Percentiles rank a stretch among this genome's conserved stretches.
Evolutionary conservation across 345 rosid genomes (phyloP).

Genomic region (Raphanus sativus): DNA sequence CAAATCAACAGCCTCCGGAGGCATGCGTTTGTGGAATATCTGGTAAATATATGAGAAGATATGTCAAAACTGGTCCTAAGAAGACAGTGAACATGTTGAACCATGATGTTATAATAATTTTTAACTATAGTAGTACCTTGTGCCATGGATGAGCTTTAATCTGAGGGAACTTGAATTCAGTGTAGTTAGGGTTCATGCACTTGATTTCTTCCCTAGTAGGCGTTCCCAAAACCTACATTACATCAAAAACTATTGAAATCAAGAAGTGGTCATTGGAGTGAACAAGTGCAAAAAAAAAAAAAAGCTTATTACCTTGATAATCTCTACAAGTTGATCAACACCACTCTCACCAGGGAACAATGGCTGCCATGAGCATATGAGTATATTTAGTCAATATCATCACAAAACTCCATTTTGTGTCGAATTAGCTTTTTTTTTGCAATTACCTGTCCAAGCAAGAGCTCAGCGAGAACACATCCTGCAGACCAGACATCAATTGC

Average conservation of each 20-base stretch:
- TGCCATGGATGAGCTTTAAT: slow-evolving; percentile 99
- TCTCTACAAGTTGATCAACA: slow-evolving; percentile 97
- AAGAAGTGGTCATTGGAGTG: neutral
- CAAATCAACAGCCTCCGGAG: slow-evolving; percentile 95
- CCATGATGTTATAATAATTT: neutral
- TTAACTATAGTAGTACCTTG: slow-evolving; percentile 57
- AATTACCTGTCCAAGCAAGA: slow-evolving; percentile 86
- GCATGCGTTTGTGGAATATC: slow-evolving; percentile 97
- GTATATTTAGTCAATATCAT: neutral
- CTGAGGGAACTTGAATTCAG: slow-evolving; percentile 95
- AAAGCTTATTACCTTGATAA: slow-evolving; percentile 67
- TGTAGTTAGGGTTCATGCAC: slow-evolving; percentile 98
- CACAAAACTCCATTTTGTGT: slow-evolving; percentile 1
- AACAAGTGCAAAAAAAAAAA: neutral
- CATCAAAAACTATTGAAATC: neutral
- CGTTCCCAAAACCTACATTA: slow-evolving; percentile 80
- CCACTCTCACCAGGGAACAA: slow-evolving; percentile 97
- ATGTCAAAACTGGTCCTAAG: neutral
- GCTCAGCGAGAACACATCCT: slow-evolving; percentile 93
- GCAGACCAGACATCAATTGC: slow-evolving; percentile 99
- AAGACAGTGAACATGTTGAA: neutral
- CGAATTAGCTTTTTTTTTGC: neutral
- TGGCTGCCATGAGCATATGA: slow-evolving; percentile 56
- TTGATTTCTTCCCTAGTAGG: slow-evolving; percentile 98
- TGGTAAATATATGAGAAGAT: slow-evolving; percentile 28